A percentile compares a stretch with the other conserved stretches of the same genome.
These are phyloP conservation scores for Ochetophila trinervis DNA, from an alignment of 306 rosid genomes.

Conservation along the genomic window DNA sequence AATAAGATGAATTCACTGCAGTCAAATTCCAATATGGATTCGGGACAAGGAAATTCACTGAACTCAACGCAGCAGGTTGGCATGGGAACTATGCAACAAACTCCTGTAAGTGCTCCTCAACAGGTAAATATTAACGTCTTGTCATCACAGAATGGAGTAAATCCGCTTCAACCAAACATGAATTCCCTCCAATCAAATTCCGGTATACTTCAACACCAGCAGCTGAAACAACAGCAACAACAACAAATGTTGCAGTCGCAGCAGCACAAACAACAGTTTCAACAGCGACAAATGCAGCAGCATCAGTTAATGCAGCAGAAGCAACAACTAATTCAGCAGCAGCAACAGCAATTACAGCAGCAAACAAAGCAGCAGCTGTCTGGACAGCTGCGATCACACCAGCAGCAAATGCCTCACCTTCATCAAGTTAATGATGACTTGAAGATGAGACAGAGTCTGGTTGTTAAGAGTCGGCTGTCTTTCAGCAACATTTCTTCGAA, in stretches of 20 bases:
- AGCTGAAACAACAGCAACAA: slow-evolving; percentile 64
- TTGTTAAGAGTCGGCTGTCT: slow-evolving; percentile 62
- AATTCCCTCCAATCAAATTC: slow-evolving; percentile 55
- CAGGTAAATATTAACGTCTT: slow-evolving; percentile 51
- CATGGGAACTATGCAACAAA: slow-evolving; percentile 65
- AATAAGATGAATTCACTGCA: slow-evolving; percentile 62
- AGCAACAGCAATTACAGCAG: slow-evolving; percentile 18
- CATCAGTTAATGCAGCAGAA: slow-evolving; percentile 48
- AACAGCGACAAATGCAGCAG: slow-evolving; percentile 46
- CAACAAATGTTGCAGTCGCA: slow-evolving; percentile 46
- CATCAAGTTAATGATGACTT: slow-evolving; percentile 40
- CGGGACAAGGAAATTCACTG: slow-evolving; percentile 60
- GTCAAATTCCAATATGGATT: slow-evolving; percentile 52
- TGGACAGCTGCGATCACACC: slow-evolving; percentile 53
- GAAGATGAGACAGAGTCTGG: slow-evolving; percentile 61
- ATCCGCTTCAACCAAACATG: slow-evolving; percentile 53
- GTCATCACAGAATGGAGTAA: slow-evolving; percentile 62
- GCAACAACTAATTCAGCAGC: slow-evolving; percentile 51
- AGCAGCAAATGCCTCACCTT: slow-evolving; percentile 53
- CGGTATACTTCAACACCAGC: slow-evolving; percentile 59
- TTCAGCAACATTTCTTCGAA: slow-evolving; percentile 72
- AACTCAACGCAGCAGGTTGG: slow-evolving; percentile 59
- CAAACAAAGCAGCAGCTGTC: slow-evolving; percentile 42
- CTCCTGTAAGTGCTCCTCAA: slow-evolving; percentile 58
- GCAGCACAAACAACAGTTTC: slow-evolving; percentile 60